Evolutionary conservation across 176 grass and related monocot genomes (phyloP).

Genomic region (Raddia distichophylla): DNA sequence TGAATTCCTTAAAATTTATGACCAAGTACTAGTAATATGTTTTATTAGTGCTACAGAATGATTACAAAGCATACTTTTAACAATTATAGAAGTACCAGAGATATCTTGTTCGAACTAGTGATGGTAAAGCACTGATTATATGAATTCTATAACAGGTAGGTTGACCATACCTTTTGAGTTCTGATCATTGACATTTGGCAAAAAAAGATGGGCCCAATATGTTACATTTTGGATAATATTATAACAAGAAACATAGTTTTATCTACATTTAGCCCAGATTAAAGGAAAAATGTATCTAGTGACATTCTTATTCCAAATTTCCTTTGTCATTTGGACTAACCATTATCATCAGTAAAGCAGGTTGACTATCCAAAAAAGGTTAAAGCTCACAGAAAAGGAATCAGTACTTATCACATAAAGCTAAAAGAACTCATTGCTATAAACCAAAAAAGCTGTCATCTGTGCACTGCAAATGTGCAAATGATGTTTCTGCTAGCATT

Average conservation of each 20-base stretch:
- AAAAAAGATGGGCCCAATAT: background rate
- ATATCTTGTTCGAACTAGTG: background rate
- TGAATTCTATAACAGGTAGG: background rate
- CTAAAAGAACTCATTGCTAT: background rate
- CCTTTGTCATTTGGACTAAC: background rate
- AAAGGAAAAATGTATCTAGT: slow-evolving; percentile 12
- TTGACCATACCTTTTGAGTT: slow-evolving; percentile 5
- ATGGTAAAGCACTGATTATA: background rate
- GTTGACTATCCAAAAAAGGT: background rate
- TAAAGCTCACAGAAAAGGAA: background rate
- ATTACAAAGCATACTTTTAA: background rate
- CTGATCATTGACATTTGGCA: slow-evolving; percentile 19
- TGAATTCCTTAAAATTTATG: background rate
- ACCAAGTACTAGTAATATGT: slow-evolving; percentile 4
- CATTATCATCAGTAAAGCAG: background rate
- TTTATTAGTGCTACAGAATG: slow-evolving; percentile 14
- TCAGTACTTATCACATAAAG: slow-evolving; percentile 1
- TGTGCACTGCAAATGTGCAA: background rate
- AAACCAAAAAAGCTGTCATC: background rate
- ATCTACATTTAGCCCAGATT: background rate
- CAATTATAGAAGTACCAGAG: background rate
- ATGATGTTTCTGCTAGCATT: slow-evolving; percentile 5
- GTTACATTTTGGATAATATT: background rate
- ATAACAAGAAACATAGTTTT: background rate
- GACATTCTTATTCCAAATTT: background rate